Base-by-base conservation (phyloP, 1,284 basidiomycete genomes). In the Sphaerobolus stellatus region DNA sequence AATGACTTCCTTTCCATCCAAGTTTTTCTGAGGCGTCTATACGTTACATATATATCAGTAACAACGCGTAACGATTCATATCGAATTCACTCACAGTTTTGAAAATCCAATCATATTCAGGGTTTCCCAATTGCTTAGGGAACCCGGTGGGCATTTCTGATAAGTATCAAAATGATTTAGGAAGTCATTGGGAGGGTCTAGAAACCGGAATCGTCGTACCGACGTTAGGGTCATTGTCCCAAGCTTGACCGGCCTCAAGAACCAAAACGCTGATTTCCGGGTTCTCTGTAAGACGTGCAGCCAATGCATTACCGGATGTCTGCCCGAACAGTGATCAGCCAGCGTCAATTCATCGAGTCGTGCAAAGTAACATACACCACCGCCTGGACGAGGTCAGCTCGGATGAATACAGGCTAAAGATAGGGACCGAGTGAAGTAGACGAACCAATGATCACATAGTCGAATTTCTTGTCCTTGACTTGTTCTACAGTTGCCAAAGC, bases 241-340 rank as follows among this genome's bases (percentile, higher is more conserved):
- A 67, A 13, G 63, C 64, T 14, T 60, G 61, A 9, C 75, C 75
- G 4, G 72, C 73, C 61, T 76, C 74, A 16, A 76, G 61, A 8
- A 76, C 69, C n/a, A 71, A 62, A n/a, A 75, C 71, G 3, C 71
- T 68, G 25, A 65, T 64, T 40, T 61, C 55, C 0, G 73, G 63
- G 54, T 81, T 74, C 50, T 79, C 77, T 1, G 69, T 68, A 18
- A 83, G 66, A 4, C 80, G 68, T 18, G 68, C 70, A 11, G 79
- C 80, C 2, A 82, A 66, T 0, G 75, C 75, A 8, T 78, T 64
- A 5, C 80, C 81, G 0, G 75, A 73, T 4, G 80, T 68, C 68
- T 64, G 38, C 28, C 25, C 36, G 52, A 5, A 14, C 43, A 22
- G 46, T 48, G n/a, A 56, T 36, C 33, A 36, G 33, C 33, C n/a